Conservation (phyloP, 2,329 filamentous ascomycete genomes). For the Fusarium chlamydosporum region DNA sequence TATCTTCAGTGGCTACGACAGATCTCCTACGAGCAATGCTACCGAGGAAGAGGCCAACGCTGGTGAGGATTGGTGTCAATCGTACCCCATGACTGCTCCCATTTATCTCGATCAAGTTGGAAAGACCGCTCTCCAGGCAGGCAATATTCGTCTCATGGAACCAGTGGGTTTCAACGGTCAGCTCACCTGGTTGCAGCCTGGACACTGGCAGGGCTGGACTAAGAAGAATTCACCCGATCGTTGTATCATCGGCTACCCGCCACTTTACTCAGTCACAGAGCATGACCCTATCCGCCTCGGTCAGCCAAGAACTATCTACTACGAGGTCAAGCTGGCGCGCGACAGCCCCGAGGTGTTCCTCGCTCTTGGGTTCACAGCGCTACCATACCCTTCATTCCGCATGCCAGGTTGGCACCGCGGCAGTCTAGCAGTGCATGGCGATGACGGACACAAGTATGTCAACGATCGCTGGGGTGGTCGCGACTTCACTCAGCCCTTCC, state of each 20-base stretch:
- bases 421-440: constrained; percentile 81
- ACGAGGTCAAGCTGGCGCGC: constrained; percentile 72
- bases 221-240: constrained; percentile 67
- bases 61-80: constrained; percentile 75
- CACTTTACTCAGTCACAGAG: constrained; percentile 74
- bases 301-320: constrained; percentile 73
- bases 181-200: constrained; percentile 62
- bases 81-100: constrained; percentile 71
- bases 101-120: constrained; percentile 63
- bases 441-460: constrained; percentile 82
- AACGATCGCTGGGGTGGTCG: constrained; percentile 82
- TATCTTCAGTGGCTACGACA: constrained; percentile 73
- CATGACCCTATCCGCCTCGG: constrained; percentile 67
- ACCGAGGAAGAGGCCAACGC: constrained; percentile 73
- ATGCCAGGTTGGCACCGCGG: constrained; percentile 86
- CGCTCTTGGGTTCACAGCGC: constrained; percentile 78
- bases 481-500: constrained; percentile 75
- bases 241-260: constrained; percentile 76
- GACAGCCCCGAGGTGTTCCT: constrained; percentile 66
- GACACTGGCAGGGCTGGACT: constrained; percentile 66
- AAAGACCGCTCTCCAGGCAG: constrained; percentile 62
- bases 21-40: constrained; percentile 78
- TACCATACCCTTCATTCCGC: constrained; percentile 82
- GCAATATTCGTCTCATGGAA: constrained; percentile 68
- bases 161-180: constrained; percentile 64